phyloP scores from a whole-genome alignment of 257 asterid genomes.

The Fraxinus cuspidata region DNA sequence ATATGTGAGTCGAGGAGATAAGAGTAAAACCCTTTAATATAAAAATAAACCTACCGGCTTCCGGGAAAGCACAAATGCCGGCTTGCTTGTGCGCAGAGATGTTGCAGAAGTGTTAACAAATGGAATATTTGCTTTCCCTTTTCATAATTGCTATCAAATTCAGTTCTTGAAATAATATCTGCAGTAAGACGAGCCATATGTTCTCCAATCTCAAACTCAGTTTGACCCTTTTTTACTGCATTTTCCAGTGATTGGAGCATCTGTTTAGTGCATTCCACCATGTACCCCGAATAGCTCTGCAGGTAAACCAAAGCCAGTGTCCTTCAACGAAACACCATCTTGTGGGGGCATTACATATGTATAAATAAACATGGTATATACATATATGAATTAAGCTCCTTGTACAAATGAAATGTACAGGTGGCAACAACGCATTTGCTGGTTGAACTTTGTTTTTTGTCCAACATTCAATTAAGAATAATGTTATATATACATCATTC shows the following conservation, averaged over 20 bases:
- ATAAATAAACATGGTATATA: neutral
- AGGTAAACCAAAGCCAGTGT: neutral
- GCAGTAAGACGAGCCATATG: slow-evolving; percentile 81
- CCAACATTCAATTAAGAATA: too few relatives aligned
- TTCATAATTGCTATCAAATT: slow-evolving; percentile 68
- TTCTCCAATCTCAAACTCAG: slow-evolving; percentile 78
- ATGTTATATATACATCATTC: too few relatives aligned
- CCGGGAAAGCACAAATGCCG: slow-evolving; percentile 85
- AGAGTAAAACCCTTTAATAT: too few relatives aligned
- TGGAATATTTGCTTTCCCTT: slow-evolving; percentile 81
- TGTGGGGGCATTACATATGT: neutral
- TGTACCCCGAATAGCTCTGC: slow-evolving; percentile 75
- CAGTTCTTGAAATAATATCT: slow-evolving; percentile 84
- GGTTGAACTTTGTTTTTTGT: too few relatives aligned
- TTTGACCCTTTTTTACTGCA: slow-evolving; percentile 40
- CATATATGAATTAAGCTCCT: too few relatives aligned
- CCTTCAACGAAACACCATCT: neutral
- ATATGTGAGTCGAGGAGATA: neutral
- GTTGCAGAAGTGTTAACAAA: slow-evolving; percentile 56
- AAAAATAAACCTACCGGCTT: slow-evolving; percentile 58
- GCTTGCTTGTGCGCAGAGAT: slow-evolving; percentile 62
- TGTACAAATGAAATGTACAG: too few relatives aligned
- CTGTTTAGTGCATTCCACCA: slow-evolving; percentile 74
- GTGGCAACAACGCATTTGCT: too few relatives aligned
- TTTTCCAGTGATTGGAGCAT: slow-evolving; percentile 54